phyloP scores from a whole-genome alignment of 441 rosid species.

The Biscutella auriculata region DNA sequence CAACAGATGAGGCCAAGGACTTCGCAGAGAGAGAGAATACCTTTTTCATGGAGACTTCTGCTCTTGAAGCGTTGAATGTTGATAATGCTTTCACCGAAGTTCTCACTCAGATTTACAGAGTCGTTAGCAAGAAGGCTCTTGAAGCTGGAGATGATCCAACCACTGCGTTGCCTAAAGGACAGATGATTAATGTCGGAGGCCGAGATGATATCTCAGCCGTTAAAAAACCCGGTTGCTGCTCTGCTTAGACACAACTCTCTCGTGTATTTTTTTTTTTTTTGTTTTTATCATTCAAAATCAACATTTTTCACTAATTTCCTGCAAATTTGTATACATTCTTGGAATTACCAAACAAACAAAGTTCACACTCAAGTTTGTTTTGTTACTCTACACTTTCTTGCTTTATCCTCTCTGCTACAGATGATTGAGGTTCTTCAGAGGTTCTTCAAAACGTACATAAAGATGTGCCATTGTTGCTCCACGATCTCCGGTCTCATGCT shows the following conservation, averaged over 20 bases:
- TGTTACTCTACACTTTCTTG: background rate
- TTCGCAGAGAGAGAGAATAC: slow-evolving; percentile 47
- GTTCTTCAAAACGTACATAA: slow-evolving; percentile 11
- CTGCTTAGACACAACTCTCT: slow-evolving; percentile 26
- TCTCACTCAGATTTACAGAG: slow-evolving; percentile 42
- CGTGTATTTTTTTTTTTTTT: background rate
- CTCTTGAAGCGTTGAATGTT: slow-evolving; percentile 49
- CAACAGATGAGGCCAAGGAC: slow-evolving; percentile 34
- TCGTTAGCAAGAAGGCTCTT: slow-evolving; percentile 49
- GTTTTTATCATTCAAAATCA: background rate
- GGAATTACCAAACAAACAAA: slow-evolving; percentile 13
- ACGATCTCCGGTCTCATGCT: background rate
- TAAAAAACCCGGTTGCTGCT: slow-evolving; percentile 54
- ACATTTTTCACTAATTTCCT: slow-evolving; percentile 11
- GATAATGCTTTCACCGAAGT: slow-evolving; percentile 52
- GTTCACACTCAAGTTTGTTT: background rate
- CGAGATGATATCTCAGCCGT: slow-evolving; percentile 56
- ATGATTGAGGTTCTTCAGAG: background rate
- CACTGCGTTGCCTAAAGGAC: slow-evolving; percentile 59
- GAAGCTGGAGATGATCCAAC: slow-evolving; percentile 55
- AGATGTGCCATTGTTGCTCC: background rate
- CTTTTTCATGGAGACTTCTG: slow-evolving; percentile 56
- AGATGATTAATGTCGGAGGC: slow-evolving; percentile 45
- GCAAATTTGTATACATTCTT: slow-evolving; percentile 20
- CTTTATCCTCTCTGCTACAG: background rate